A percentile compares a stretch with the other conserved stretches of the same genome.
Conservation (phyloP, 129 eudicot genomes). For the Pittosporum tobira region DNA sequence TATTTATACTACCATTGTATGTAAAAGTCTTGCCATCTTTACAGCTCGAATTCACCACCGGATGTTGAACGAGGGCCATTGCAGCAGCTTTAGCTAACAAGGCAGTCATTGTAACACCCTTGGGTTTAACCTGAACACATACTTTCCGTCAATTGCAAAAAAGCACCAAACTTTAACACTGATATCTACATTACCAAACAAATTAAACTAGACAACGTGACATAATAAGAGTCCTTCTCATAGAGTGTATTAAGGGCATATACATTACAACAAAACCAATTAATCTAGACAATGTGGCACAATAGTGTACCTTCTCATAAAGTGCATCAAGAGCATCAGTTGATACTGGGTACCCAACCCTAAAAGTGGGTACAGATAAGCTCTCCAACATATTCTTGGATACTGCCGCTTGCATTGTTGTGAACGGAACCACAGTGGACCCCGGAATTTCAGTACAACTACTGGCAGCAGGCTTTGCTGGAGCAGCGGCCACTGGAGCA, state of each 20-base stretch:
- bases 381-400: constrained; percentile 91
- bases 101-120: constrained; percentile 97
- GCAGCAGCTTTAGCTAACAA: constrained; percentile 94
- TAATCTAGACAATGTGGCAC: background rate
- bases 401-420: constrained; percentile 83
- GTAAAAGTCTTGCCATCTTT: constrained; percentile 96
- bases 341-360: constrained; percentile 74
- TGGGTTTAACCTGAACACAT: constrained; percentile 71
- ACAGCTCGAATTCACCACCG: constrained; percentile 90
- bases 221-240: too few relatives aligned
- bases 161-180: too few relatives aligned
- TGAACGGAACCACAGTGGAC: constrained; percentile 64
- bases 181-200: too few relatives aligned
- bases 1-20: constrained; percentile 74
- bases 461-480: constrained; percentile 18
- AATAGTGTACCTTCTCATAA: constrained; percentile 57
- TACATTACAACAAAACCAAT: too few relatives aligned
- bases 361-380: constrained; percentile 73
- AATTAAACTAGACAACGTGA: too few relatives aligned
- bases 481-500: constrained; percentile 28
- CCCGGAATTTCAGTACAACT: constrained; percentile 68
- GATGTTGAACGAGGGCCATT: constrained; percentile 84
- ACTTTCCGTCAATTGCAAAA: too few relatives aligned
- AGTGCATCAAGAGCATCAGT: constrained; percentile 85
- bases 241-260: too few relatives aligned